A percentile compares a stretch with the other conserved stretches of the same genome.
Conservation (phyloP, 306 rosid species). For the Potentilla sterilis region DNA sequence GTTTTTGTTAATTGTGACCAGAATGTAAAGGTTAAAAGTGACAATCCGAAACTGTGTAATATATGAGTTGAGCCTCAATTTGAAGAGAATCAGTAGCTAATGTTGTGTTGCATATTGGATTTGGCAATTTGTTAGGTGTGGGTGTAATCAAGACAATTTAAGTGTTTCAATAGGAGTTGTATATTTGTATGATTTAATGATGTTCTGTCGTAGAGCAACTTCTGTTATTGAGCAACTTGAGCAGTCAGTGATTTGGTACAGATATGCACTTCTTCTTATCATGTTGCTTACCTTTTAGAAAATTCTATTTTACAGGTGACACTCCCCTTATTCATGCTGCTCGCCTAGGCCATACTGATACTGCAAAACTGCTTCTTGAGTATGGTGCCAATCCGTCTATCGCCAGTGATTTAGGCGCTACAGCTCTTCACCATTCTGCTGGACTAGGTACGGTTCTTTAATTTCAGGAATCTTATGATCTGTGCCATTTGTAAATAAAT, state of each 20-base stretch:
- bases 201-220: neutral
- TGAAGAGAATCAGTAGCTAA: neutral
- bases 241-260: neutral
- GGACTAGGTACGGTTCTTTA: conserved; percentile 55
- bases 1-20: neutral
- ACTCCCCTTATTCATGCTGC: conserved; percentile 94
- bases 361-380: conserved; percentile 73
- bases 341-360: conserved; percentile 67
- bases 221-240: neutral
- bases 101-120: neutral
- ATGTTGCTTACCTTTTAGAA: neutral
- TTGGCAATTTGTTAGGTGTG: neutral
- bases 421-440: conserved; percentile 85
- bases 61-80: neutral
- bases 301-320: conserved; percentile 43
- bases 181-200: neutral
- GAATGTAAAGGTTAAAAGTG: neutral
- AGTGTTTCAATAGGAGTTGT: neutral
- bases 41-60: neutral
- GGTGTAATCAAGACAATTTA: neutral
- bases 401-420: conserved; percentile 78
- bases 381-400: conserved; percentile 61
- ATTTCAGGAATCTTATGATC: neutral
- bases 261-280: neutral
- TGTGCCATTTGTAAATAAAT: neutral